A percentile compares a stretch with the other conserved stretches of the same genome.
These are phyloP conservation scores for Penicillium atrosanguineum DNA, from an alignment of 495 filamentous ascomycete species.

Conservation along the genomic window DNA sequence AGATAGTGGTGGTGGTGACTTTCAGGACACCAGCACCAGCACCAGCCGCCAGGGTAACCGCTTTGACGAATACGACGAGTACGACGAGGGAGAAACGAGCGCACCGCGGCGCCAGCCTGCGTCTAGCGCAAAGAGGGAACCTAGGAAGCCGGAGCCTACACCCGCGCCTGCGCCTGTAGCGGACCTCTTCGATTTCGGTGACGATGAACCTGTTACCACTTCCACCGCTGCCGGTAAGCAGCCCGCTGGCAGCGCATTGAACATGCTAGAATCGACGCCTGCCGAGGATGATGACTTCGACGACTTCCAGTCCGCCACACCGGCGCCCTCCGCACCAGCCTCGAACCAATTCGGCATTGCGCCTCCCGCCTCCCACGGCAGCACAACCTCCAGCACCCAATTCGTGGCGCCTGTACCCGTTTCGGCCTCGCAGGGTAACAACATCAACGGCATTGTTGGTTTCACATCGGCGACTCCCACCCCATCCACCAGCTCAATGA, in stretches of 20 bases:
- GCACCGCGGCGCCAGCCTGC: constrained; percentile 45
- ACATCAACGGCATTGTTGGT: constrained; percentile 73
- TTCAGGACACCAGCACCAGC: constrained; percentile 55
- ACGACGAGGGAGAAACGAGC: constrained; percentile 69
- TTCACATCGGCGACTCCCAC: constrained; percentile 79
- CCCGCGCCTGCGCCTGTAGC: constrained; percentile 41
- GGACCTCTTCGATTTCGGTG: constrained; percentile 83
- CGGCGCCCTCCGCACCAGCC: constrained; percentile 45
- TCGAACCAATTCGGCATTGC: constrained; percentile 45
- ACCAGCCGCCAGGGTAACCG: constrained; percentile 59
- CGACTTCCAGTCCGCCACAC: constrained; percentile 92
- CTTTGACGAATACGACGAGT: constrained; percentile 97
- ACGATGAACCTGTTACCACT: constrained; percentile 60
- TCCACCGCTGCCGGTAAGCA: constrained; percentile 50
- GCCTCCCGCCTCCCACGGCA: constrained; percentile 60
- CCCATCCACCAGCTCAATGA: constrained; percentile 45
- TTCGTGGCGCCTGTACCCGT: constrained; percentile 81
- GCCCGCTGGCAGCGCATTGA: constrained; percentile 51
- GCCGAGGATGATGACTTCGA: constrained; percentile 94
- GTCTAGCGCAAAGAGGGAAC: constrained; percentile 43
- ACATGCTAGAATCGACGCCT: constrained; percentile 46
- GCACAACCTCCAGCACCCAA: constrained; percentile 62
- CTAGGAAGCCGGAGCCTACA: constrained; percentile 71
- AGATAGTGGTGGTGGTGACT: constrained; percentile 40
- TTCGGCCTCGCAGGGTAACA: constrained; percentile 73